phyloP scores from a whole-genome alignment of 345 rosid species.

The Aurinia saxatilis region DNA sequence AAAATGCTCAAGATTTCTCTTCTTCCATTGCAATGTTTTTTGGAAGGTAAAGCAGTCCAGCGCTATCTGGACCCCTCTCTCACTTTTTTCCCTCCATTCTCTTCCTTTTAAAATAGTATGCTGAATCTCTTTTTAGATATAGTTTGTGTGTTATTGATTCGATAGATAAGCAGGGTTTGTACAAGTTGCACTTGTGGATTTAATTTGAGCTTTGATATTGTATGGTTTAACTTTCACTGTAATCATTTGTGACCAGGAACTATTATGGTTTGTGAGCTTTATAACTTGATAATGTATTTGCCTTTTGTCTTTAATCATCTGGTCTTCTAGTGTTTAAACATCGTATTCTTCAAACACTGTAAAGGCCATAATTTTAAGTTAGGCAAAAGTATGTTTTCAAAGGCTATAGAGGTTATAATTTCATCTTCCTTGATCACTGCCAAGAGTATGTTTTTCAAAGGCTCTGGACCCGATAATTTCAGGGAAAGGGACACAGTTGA shows the following conservation, averaged over 20 bases:
- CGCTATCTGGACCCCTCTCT: constrained; percentile 9
- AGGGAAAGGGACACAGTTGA: too few relatives aligned
- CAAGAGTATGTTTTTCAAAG: too few relatives aligned
- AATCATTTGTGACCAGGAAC: background rate
- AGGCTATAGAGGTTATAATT: too few relatives aligned
- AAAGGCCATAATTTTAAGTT: too few relatives aligned
- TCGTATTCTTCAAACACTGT: too few relatives aligned
- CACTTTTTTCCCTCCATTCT: background rate
- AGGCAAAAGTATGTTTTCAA: too few relatives aligned
- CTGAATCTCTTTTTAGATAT: background rate
- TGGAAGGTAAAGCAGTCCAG: background rate
- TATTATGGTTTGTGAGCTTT: background rate
- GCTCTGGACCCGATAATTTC: too few relatives aligned
- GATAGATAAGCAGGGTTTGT: background rate
- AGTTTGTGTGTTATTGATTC: background rate
- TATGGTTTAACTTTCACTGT: background rate
- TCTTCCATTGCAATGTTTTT: background rate
- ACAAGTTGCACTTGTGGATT: background rate
- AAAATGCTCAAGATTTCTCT: background rate
- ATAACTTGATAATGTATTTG: background rate
- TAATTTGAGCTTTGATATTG: background rate
- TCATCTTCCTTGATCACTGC: too few relatives aligned
- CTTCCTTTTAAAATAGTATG: background rate
- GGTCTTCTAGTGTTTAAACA: too few relatives aligned
- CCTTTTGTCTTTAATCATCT: background rate